These are phyloP conservation scores for Echeveria elegans DNA, from an alignment of 164 flowering plant genomes.

Conservation along the genomic window DNA sequence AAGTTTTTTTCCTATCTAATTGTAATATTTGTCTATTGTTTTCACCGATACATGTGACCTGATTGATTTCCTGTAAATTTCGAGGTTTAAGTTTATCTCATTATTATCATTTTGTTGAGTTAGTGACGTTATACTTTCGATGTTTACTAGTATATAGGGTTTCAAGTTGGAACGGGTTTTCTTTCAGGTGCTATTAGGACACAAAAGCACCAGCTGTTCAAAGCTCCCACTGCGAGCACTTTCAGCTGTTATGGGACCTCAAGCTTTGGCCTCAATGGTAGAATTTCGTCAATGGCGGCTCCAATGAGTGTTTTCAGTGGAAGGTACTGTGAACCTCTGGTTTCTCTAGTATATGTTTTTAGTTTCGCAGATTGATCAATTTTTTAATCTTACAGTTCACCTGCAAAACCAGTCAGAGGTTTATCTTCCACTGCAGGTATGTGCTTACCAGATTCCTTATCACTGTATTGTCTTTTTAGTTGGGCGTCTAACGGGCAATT, in stretches of 20 bases:
- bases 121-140: background rate
- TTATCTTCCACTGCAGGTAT: background rate
- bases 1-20: background rate
- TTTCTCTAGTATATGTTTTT: too few species aligned
- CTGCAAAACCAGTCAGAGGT: background rate
- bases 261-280: conserved; percentile 1
- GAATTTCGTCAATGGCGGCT: background rate
- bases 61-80: background rate
- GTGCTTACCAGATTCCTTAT: background rate
- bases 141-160: background rate
- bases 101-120: background rate
- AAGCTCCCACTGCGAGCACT: background rate
- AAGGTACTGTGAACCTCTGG: background rate
- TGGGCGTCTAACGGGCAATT: background rate
- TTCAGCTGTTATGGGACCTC: background rate
- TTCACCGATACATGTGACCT: background rate
- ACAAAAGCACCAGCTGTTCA: background rate
- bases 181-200: background rate
- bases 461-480: background rate
- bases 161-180: background rate
- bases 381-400: background rate
- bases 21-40: background rate
- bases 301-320: background rate
- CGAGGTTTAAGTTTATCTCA: background rate
- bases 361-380: background rate